Evolutionary conservation across 78 protist species (phyloP), one percentile per base, ranked within the genome.

Genomic region (Capsaspora owczarzaki): DNA sequence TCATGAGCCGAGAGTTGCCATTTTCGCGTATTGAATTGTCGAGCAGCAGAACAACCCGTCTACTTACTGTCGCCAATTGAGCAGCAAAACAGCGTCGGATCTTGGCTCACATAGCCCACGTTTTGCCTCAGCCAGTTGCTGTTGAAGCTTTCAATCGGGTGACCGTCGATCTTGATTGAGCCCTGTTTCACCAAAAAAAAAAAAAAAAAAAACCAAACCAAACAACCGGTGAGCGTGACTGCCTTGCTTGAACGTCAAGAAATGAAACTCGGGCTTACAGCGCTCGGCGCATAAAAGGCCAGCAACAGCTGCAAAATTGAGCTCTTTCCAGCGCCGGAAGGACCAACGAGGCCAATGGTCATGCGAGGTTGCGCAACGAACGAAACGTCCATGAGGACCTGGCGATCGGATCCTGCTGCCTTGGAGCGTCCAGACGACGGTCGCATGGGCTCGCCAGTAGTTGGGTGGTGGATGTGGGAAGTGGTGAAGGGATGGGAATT

Each of bases 81-180:
- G 20, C 75, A 86, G 33, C 77, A 76, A 79, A 97, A 96, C 12
- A 96, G 78, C 33, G 61, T 61, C 23, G 97, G 96, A 80, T 90
- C 94, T 84, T 95, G 99, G 33, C 37, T 43, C 10, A 90, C 88
- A 51, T 81, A 46, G 6, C 80, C 90, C 31, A 91, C 42, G 19
- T 72, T 40, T 0, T n/a, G 2, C 35, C 94, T 70, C 74, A 87
- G 70, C 70, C 86, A 80, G 10, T 20, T 66, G n/a, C 53, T 1
- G 69, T 66, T 37, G 40, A 78, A 0, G n/a, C 49, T n/a, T 35
- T 10, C 2, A 14, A 82, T 74, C 44, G 16, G 29, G 14, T 1
- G 14, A 6, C 93, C 94, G 75, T 95, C 98, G 5, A 96, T 20
- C 2, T 93, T 75, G 23, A 92, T 92, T 0, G 90, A 44, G 43